These are phyloP conservation scores for Rhododendron molle DNA, from an alignment of 148 eudicot species.

Conservation along the genomic window DNA sequence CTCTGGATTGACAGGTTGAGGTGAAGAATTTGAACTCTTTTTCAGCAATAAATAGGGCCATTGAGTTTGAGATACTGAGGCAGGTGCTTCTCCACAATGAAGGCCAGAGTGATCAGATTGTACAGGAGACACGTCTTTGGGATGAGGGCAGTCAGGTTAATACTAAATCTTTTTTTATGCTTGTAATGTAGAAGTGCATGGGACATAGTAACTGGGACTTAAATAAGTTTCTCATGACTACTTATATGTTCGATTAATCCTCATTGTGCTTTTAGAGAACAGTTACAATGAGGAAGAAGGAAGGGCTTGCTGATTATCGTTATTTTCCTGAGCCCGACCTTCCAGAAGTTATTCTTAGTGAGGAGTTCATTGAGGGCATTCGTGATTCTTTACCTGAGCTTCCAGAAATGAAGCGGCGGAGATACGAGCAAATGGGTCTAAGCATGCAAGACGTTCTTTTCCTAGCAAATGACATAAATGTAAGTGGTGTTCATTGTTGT, in stretches of 20 bases:
- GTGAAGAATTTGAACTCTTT: slow-evolving; percentile 89
- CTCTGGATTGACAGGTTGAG: slow-evolving; percentile 58
- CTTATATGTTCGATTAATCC: slow-evolving; percentile 24
- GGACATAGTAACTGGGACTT: neutral
- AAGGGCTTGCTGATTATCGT: slow-evolving; percentile 95
- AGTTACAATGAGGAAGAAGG: slow-evolving; percentile 97
- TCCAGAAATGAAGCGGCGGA: slow-evolving; percentile 87
- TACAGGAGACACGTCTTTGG: slow-evolving; percentile 98
- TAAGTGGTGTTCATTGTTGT: slow-evolving; percentile 33
- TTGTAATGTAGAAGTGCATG: neutral
- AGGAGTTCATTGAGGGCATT: slow-evolving; percentile 54
- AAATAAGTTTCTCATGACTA: neutral
- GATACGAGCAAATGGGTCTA: slow-evolving; percentile 83
- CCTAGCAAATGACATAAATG: slow-evolving; percentile 77
- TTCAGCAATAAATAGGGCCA: slow-evolving; percentile 81
- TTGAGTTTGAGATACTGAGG: slow-evolving; percentile 85
- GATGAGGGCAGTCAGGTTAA: slow-evolving; percentile 95
- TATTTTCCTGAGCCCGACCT: slow-evolving; percentile 99
- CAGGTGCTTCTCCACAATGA: slow-evolving; percentile 70
- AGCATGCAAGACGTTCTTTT: slow-evolving; percentile 94
- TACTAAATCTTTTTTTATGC: slow-evolving; percentile 12
- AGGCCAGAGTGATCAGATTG: slow-evolving; percentile 70
- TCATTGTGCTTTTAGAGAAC: slow-evolving; percentile 66
- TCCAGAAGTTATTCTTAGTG: slow-evolving; percentile 66
- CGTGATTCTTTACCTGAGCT: slow-evolving; percentile 81